Evolutionary conservation across 805 yeast species (phyloP).

Genomic region (Teunomyces aglyptinius): DNA sequence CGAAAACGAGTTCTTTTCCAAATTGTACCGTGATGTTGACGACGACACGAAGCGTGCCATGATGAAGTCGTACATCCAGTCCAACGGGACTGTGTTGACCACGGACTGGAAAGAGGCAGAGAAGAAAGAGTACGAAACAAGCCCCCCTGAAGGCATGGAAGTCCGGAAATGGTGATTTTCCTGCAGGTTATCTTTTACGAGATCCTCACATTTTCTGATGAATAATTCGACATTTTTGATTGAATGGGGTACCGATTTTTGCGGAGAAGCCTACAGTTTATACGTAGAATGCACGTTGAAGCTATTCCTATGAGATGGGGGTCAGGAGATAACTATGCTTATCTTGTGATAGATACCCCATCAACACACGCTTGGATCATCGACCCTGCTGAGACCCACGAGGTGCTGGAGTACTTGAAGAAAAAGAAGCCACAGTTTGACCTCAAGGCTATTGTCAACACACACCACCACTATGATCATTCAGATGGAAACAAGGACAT

Average conservation of each 20-base stretch:
- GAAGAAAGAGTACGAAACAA: constrained; percentile 57
- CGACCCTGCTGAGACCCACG: constrained; percentile 89
- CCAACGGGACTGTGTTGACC: constrained; percentile 89
- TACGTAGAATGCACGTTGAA: constrained; percentile 72
- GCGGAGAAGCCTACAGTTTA: not conserved
- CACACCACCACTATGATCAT: constrained; percentile 97
- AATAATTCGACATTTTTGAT: not conserved
- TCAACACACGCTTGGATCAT: constrained; percentile 75
- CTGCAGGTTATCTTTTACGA: not conserved
- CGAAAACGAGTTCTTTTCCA: constrained; percentile 69
- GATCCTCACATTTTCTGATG: not conserved
- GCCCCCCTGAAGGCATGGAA: constrained; percentile 75
- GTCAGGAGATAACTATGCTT: constrained; percentile 86
- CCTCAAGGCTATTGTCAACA: constrained; percentile 79
- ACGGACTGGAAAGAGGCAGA: constrained; percentile 92
- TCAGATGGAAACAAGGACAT: constrained; percentile 73
- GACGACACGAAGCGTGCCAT: constrained; percentile 89
- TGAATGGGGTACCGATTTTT: not conserved
- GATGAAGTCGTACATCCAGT: constrained; percentile 94
- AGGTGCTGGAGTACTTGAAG: constrained; percentile 45
- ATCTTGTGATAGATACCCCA: constrained; percentile 66
- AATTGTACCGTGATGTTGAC: constrained; percentile 74
- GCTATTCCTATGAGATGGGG: constrained; percentile 95
- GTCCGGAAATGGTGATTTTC: constrained; percentile 46
- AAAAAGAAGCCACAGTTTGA: constrained; percentile 43